A percentile compares a stretch with the other conserved stretches of the same genome.
phyloP scores from a whole-genome alignment of 768 basidiomycete species.

The Hypsizygus marmoreus region DNA sequence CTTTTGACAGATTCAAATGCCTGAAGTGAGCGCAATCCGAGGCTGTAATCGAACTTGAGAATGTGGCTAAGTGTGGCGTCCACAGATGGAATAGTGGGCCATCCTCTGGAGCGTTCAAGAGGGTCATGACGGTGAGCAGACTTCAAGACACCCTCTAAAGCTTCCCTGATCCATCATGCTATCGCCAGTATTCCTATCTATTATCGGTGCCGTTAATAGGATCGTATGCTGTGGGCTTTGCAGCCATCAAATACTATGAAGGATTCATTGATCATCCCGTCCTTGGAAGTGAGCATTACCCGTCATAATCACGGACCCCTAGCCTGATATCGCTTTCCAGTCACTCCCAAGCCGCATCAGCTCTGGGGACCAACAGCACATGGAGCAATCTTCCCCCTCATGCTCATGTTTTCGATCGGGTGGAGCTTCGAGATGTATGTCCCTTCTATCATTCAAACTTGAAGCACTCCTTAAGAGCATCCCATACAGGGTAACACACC shows the following conservation, averaged over 20 bases:
- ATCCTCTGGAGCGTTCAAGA: conserved; percentile 76
- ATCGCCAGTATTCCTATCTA: conserved; percentile 70
- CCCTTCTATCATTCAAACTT: background rate
- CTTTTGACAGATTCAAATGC: conserved; percentile 78
- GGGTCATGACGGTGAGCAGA: conserved; percentile 77
- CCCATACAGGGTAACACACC: conserved; percentile 63
- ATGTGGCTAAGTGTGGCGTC: background rate
- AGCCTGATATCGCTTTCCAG: conserved; percentile 32
- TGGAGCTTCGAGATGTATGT: conserved; percentile 80
- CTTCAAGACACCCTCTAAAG: background rate
- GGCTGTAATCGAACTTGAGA: background rate
- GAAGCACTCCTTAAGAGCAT: background rate
- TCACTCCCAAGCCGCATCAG: conserved; percentile 64
- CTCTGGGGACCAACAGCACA: conserved; percentile 52
- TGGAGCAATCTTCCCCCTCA: conserved; percentile 63
- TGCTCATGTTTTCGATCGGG: conserved; percentile 59
- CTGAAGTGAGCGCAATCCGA: conserved; percentile 46
- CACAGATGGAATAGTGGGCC: conserved; percentile 74
- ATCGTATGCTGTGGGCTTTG: conserved; percentile 61
- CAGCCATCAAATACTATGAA: conserved; percentile 72
- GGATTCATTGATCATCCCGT: conserved; percentile 53
- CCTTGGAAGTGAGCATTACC: conserved; percentile 48
- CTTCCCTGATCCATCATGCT: background rate
- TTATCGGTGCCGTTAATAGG: conserved; percentile 61
- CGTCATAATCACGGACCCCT: background rate